These are phyloP conservation scores for Cladobotryum protrusum DNA, from an alignment of 2,329 filamentous ascomycete species.

Conservation along the genomic window DNA sequence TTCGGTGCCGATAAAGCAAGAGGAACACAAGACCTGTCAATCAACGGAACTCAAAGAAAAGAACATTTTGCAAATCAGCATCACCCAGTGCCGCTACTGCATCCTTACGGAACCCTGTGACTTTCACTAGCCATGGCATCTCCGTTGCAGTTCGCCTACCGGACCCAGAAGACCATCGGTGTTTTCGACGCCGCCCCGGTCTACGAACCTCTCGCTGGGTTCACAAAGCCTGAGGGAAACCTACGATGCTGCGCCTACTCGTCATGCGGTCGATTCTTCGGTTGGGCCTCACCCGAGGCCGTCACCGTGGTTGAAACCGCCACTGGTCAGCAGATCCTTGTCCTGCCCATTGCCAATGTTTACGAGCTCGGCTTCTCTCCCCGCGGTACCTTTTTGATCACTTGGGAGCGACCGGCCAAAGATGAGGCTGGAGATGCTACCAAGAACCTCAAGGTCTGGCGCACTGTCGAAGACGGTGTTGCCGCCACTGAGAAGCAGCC, in stretches of 20 bases:
- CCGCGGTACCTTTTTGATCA: conserved; percentile 85
- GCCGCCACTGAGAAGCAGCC: conserved; percentile 62
- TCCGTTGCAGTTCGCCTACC: conserved; percentile 92
- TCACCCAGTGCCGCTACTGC: conserved; percentile 9
- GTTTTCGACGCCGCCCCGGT: conserved; percentile 85
- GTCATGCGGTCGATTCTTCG: conserved; percentile 91
- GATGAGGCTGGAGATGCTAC: conserved; percentile 88
- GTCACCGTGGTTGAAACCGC: conserved; percentile 82
- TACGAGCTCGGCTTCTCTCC: conserved; percentile 95
- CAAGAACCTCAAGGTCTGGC: conserved; percentile 98
- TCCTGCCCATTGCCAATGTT: conserved; percentile 73
- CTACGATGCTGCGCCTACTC: conserved; percentile 94
- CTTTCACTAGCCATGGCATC: conserved; percentile 92
- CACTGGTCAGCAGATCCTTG: conserved; percentile 65
- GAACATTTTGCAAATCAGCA: conserved; percentile 5
- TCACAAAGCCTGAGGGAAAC: conserved; percentile 84
- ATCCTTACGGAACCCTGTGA: conserved; percentile 50
- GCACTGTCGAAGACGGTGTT: conserved; percentile 64
- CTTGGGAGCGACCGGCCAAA: conserved; percentile 90
- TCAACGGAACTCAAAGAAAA: conserved; percentile 9
- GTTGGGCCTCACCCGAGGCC: conserved; percentile 83
- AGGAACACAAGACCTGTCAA: conserved; percentile 1
- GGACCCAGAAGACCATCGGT: conserved; percentile 94
- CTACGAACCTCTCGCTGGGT: conserved; percentile 79
- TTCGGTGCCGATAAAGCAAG: background rate